These are phyloP conservation scores for Ophiosphaerella korrae DNA, from an alignment of 2,329 filamentous ascomycete genomes.

Conservation along the genomic window DNA sequence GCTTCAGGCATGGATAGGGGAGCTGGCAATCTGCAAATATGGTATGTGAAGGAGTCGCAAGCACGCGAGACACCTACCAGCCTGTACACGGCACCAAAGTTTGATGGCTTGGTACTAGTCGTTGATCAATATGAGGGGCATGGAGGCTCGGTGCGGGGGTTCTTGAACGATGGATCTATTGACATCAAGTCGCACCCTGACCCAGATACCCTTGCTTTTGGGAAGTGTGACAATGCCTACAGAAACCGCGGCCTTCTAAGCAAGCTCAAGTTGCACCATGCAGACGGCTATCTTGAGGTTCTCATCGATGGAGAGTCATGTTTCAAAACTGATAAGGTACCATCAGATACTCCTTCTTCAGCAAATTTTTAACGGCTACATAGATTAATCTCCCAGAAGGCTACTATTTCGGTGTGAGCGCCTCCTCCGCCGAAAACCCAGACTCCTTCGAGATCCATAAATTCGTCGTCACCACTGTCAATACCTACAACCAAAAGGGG, in stretches of 20 bases:
- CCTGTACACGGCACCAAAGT: conserved; percentile 82
- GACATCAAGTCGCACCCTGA: conserved; percentile 78
- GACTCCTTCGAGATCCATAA: conserved; percentile 96
- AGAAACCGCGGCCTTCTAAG: conserved; percentile 88
- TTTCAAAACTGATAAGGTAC: conserved; percentile 75
- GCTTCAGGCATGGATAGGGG: conserved; percentile 83
- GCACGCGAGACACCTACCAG: conserved; percentile 71
- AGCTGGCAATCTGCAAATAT: conserved; percentile 89
- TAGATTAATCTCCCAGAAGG: conserved; percentile 76
- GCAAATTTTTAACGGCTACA: conserved; percentile 6
- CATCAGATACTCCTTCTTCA: conserved; percentile 1
- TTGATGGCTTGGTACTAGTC: conserved; percentile 88
- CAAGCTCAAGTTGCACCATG: conserved; percentile 75
- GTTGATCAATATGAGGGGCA: conserved; percentile 81
- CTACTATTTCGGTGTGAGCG: conserved; percentile 86
- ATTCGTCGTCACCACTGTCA: conserved; percentile 70
- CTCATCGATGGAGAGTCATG: conserved; percentile 79
- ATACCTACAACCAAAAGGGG: conserved; percentile 43
- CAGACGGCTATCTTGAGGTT: conserved; percentile 71
- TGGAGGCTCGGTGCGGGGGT: conserved; percentile 83
- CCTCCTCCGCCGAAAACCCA: conserved; percentile 85
- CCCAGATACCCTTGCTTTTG: conserved; percentile 87
- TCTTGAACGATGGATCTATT: conserved; percentile 86
- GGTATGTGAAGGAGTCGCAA: conserved; percentile 77
- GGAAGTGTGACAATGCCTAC: conserved; percentile 88